Conservation (phyloP, 768 basidiomycete species). For the Paxillus ammoniavirescens region DNA sequence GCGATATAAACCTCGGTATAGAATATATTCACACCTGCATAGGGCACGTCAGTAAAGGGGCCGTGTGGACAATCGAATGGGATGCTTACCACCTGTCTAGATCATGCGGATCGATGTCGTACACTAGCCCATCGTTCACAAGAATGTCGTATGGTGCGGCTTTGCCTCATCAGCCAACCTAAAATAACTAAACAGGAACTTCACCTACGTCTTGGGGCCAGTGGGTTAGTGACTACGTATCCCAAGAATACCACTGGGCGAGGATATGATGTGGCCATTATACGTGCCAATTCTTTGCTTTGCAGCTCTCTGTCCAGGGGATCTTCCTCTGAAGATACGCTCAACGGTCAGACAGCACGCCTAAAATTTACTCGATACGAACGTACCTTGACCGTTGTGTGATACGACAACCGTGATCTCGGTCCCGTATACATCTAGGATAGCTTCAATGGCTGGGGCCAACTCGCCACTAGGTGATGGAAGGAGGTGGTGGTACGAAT, state of each 20-base stretch:
- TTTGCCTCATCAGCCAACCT: conserved; percentile 26
- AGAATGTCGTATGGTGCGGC: conserved; percentile 77
- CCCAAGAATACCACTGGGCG: conserved; percentile 78
- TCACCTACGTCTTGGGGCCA: conserved; percentile 57
- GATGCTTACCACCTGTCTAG: conserved; percentile 60
- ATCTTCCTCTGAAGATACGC: conserved; percentile 66
- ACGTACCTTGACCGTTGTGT: conserved; percentile 86
- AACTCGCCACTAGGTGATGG: conserved; percentile 87
- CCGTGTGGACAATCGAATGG: not conserved
- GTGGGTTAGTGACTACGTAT: conserved; percentile 75
- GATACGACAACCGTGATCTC: conserved; percentile 81
- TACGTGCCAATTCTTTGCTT: conserved; percentile 72
- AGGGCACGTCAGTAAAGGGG: not conserved
- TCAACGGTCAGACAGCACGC: not conserved
- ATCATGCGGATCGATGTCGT: conserved; percentile 79
- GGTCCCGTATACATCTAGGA: conserved; percentile 76
- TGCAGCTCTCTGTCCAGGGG: conserved; percentile 87
- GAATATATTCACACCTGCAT: conserved; percentile 85
- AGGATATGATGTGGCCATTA: conserved; percentile 70
- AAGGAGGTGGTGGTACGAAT: conserved; percentile 80
- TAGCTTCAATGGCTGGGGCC: conserved; percentile 86
- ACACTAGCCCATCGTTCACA: conserved; percentile 72
- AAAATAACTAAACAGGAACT: not conserved
- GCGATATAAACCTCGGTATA: conserved; percentile 77
- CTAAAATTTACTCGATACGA: not conserved